Percentiles rank a stretch among this genome's conserved stretches.
Evolutionary conservation across 2,329 filamentous ascomycete genomes (phyloP).

Genomic region (Stachybotrys echinatus): DNA sequence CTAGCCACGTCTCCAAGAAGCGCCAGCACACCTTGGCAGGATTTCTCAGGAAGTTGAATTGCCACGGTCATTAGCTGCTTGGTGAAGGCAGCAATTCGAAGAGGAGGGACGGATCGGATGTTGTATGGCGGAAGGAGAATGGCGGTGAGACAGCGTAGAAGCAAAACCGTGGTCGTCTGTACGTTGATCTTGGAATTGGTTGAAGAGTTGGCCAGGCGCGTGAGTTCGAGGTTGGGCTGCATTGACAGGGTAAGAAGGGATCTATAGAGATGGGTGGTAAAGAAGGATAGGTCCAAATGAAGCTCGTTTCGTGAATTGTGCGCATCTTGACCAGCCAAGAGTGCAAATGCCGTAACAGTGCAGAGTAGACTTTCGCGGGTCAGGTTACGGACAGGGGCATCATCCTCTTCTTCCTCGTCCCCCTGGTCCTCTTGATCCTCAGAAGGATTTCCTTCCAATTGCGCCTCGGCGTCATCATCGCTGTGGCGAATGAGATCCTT

Average conservation of each 20-base stretch:
- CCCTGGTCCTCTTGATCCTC: constrained; percentile 29
- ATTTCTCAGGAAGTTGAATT: constrained; percentile 88
- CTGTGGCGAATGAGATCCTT: constrained; percentile 86
- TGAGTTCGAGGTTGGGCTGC: constrained; percentile 81
- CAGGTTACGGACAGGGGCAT: constrained; percentile 57
- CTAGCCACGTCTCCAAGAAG: constrained; percentile 74
- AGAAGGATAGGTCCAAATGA: constrained; percentile 89
- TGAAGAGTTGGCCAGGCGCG: constrained; percentile 37
- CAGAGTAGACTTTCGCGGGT: constrained; percentile 87
- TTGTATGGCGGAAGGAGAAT: constrained; percentile 73
- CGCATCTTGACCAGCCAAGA: constrained; percentile 89
- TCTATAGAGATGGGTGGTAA: constrained; percentile 89
- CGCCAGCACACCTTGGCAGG: constrained; percentile 70
- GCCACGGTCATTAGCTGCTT: constrained; percentile 83
- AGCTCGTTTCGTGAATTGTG: constrained; percentile 76
- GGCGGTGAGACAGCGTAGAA: constrained; percentile 79
- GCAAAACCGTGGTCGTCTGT: constrained; percentile 87
- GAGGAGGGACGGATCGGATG: constrained; percentile 69
- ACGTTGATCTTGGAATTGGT: constrained; percentile 73
- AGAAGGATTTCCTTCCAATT: constrained; percentile 38
- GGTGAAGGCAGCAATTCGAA: constrained; percentile 84
- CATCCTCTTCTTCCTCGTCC: constrained; percentile 36
- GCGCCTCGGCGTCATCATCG: constrained; percentile 47
- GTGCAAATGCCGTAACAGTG: constrained; percentile 93
- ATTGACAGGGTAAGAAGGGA: constrained; percentile 73